These are phyloP conservation scores for Ramaria rubella DNA, from an alignment of 768 basidiomycete species.

Conservation along the genomic window DNA sequence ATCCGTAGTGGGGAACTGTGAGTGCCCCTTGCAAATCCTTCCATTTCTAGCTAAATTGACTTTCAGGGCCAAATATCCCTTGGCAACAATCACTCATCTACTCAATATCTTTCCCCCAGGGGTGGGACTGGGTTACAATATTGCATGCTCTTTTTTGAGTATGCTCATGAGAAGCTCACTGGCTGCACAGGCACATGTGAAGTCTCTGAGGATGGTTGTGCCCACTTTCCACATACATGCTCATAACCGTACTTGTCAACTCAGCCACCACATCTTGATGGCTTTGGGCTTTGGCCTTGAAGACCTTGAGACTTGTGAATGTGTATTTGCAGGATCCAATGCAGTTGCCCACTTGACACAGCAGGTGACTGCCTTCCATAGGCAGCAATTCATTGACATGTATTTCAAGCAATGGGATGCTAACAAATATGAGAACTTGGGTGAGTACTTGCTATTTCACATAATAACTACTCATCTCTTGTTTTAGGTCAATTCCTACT, in stretches of 20 bases:
- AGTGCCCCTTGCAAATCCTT: not conserved
- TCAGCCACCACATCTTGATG: constrained; percentile 24
- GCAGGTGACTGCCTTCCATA: constrained; percentile 24
- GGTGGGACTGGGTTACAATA: constrained; percentile 19
- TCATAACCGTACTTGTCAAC: constrained; percentile 24
- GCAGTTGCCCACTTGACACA: constrained; percentile 15
- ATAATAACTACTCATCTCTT: not conserved
- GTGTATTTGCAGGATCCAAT: constrained; percentile 29
- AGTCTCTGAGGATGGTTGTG: constrained; percentile 12
- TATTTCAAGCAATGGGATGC: constrained; percentile 28
- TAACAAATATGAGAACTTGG: constrained; percentile 29
- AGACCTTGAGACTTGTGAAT: constrained; percentile 29
- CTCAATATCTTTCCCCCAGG: constrained; percentile 9
- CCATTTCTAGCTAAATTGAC: not conserved
- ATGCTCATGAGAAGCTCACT: constrained; percentile 15
- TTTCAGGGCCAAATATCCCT: constrained; percentile 20
- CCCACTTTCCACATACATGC: constrained; percentile 20
- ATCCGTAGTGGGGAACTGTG: constrained; percentile 21
- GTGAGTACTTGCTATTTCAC: constrained; percentile 3
- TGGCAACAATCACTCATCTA: constrained; percentile 12
- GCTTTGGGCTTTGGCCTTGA: constrained; percentile 30
- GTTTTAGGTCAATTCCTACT: not conserved
- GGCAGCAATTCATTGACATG: constrained; percentile 25
- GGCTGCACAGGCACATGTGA: not conserved
- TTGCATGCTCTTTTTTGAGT: constrained; percentile 17